phyloP scores from a whole-genome alignment of 345 rosid genomes.

The Barbarea vulgaris region DNA sequence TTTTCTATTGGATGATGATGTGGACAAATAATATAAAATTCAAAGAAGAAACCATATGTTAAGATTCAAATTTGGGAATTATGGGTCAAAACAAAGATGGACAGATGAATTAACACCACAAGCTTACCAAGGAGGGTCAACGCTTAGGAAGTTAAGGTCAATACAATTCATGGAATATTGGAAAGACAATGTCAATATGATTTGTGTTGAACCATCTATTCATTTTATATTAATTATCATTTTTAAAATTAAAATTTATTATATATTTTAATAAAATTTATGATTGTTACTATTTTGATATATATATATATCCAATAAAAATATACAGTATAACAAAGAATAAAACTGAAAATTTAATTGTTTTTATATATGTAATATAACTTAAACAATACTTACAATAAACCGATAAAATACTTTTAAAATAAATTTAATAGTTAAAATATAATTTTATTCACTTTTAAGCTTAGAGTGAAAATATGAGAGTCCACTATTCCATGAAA shows the following conservation, averaged over 20 bases:
- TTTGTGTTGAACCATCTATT: conserved; percentile 9
- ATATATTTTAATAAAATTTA: too few species aligned
- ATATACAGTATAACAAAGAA: too few species aligned
- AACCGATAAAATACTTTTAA: too few species aligned
- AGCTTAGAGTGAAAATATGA: not conserved
- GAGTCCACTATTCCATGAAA: not conserved
- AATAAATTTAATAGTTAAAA: too few species aligned
- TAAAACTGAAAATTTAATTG: too few species aligned
- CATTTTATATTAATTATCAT: too few species aligned
- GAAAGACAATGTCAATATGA: conserved; percentile 10
- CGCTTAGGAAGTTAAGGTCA: conserved; percentile 12
- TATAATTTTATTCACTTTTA: not conserved
- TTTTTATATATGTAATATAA: too few species aligned
- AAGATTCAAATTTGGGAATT: conserved; percentile 3
- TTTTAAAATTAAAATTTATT: too few species aligned
- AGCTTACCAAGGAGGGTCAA: conserved; percentile 25
- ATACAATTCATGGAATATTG: not conserved
- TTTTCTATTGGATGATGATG: conserved; percentile 8
- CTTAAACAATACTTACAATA: too few species aligned
- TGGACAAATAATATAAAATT: conserved; percentile 8
- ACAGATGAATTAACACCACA: conserved; percentile 15
- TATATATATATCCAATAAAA: too few species aligned
- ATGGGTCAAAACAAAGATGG: conserved; percentile 20
- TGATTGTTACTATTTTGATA: too few species aligned
- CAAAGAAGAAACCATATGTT: conserved; percentile 24